Conservation (phyloP, 2,329 filamentous ascomycete species). For the Xylaria sp. region DNA sequence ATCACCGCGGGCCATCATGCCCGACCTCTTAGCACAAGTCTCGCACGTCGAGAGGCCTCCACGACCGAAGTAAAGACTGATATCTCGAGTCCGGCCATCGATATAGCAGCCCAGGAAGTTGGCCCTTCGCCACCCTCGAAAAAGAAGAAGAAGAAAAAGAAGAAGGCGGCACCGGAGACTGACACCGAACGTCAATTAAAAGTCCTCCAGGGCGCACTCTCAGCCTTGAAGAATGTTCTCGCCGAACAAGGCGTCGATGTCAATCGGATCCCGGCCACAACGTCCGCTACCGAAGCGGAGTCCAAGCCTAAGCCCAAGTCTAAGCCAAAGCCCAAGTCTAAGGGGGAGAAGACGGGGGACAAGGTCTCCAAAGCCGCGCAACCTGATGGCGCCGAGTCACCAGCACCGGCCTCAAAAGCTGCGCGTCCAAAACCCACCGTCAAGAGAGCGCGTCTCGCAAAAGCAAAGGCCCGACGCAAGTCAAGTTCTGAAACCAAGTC, state of each 20-base stretch:
- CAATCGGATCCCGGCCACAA: slow-evolving; percentile 37
- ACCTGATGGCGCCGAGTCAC: background rate
- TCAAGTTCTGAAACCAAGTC: too few relatives aligned
- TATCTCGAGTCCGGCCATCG: slow-evolving; percentile 10
- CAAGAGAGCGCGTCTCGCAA: background rate
- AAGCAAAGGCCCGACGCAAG: background rate
- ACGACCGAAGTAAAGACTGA: slow-evolving; percentile 5
- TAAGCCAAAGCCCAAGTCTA: background rate
- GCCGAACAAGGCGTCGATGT: slow-evolving; percentile 49
- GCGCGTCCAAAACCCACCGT: background rate
- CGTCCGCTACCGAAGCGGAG: background rate
- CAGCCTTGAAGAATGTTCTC: slow-evolving; percentile 54
- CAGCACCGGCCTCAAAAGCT: background rate
- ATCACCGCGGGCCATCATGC: slow-evolving; percentile 33
- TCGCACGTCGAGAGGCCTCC: slow-evolving; percentile 29
- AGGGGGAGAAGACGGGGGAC: slow-evolving; percentile 1
- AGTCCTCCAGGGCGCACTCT: slow-evolving; percentile 53
- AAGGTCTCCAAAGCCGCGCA: background rate
- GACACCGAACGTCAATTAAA: slow-evolving; percentile 47
- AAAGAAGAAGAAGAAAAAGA: slow-evolving; percentile 31
- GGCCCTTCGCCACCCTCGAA: slow-evolving; percentile 8
- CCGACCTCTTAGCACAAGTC: slow-evolving; percentile 42
- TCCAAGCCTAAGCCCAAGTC: slow-evolving; percentile 1
- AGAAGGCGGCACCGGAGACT: slow-evolving; percentile 4
- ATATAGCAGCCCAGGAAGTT: background rate